A percentile compares a stretch with the other conserved stretches of the same genome.
These are phyloP conservation scores for Tillandsia fasciculata DNA, from an alignment of 176 grass and related monocot genomes.

Conservation along the genomic window DNA sequence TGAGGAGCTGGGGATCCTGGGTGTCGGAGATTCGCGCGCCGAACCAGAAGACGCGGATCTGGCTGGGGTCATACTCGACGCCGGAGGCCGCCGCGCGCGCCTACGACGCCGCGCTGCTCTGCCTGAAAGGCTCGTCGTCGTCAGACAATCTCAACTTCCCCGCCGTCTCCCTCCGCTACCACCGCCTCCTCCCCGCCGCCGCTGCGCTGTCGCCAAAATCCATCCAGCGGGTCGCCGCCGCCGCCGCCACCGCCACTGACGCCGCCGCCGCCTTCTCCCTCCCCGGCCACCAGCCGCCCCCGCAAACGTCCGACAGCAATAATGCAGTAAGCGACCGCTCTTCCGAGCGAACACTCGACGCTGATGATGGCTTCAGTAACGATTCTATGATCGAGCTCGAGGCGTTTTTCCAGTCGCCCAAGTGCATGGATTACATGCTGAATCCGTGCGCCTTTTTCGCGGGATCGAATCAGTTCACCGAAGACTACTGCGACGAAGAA, in stretches of 20 bases:
- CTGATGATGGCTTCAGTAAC: not conserved
- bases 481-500: constrained; percentile 43
- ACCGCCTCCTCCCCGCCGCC: constrained; percentile 30
- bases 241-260: not conserved
- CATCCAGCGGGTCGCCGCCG: not conserved
- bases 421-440: constrained; percentile 78
- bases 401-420: constrained; percentile 75
- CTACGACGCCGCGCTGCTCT: constrained; percentile 77
- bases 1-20: constrained; percentile 95
- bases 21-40: constrained; percentile 87
- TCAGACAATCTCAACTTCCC: constrained; percentile 80
- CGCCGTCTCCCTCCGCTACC: constrained; percentile 26
- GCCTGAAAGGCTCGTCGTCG: constrained; percentile 42
- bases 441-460: constrained; percentile 55
- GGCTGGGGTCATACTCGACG: constrained; percentile 83
- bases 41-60: constrained; percentile 78
- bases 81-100: constrained; percentile 79
- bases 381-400: constrained; percentile 38
- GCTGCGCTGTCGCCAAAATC: not conserved
- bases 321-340: not conserved
- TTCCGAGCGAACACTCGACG: not conserved
- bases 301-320: not conserved
- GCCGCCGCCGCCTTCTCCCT: not conserved
- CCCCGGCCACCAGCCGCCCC: not conserved
- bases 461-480: constrained; percentile 15